Percentiles rank a stretch among this genome's conserved stretches.
Evolutionary conservation across 139 green algal species (phyloP).

Genomic region (Protoeuglena noctilucae): DNA sequence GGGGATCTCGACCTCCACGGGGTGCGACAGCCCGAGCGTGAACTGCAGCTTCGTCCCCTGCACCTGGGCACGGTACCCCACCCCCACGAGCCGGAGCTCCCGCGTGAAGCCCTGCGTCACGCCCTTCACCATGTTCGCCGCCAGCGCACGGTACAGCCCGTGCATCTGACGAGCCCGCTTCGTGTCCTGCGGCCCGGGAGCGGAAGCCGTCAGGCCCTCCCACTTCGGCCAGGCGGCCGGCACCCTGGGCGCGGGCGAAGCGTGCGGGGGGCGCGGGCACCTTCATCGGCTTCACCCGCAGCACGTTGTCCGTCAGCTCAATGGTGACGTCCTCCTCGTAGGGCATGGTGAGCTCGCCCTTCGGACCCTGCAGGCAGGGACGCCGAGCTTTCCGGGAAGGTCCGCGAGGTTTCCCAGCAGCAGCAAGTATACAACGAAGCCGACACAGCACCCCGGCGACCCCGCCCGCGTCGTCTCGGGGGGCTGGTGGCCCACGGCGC

Average conservation of each 20-base stretch:
- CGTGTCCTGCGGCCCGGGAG: too few species aligned
- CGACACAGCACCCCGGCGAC: background rate
- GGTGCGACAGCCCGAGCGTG: conserved; percentile 82
- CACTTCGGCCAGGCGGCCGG: background rate
- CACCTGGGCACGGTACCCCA: conserved; percentile 78
- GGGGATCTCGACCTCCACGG: conserved; percentile 68
- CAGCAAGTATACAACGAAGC: too few species aligned
- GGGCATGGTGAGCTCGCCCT: conserved; percentile 58
- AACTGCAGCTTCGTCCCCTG: conserved; percentile 58
- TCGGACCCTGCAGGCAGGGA: conserved; percentile 48
- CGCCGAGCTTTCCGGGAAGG: background rate
- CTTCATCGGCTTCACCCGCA: background rate
- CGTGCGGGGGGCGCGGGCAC: background rate
- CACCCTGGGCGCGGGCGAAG: background rate
- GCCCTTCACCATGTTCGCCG: conserved; percentile 83
- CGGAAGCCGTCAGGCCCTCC: background rate
- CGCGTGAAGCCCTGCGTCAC: conserved; percentile 71
- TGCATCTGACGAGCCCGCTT: conserved; percentile 6
- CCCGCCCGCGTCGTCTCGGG: background rate
- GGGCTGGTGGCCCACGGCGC: too few species aligned
- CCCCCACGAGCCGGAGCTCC: conserved; percentile 53
- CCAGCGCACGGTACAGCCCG: conserved; percentile 34
- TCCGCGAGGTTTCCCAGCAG: background rate
- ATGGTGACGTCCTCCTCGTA: background rate
- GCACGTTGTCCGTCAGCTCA: background rate